Conservation (phyloP, 306 rosid genomes). For the Vicia sativa region DNA sequence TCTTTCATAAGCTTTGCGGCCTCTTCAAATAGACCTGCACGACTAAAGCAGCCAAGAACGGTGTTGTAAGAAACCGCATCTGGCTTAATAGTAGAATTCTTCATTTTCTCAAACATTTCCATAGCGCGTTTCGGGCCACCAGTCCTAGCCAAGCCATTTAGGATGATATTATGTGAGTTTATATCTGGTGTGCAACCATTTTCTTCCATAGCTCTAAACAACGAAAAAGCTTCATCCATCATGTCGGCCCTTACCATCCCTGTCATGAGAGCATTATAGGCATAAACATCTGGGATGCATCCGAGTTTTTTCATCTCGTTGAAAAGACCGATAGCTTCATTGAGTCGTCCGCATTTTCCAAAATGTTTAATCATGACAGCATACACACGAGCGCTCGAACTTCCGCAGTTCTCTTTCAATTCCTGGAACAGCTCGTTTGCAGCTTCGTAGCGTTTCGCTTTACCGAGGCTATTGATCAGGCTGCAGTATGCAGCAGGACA, state of each 20-base stretch:
- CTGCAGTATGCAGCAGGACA: constrained; percentile 98
- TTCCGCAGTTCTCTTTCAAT: constrained; percentile 85
- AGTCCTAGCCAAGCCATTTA: constrained; percentile 73
- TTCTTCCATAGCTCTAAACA: constrained; percentile 80
- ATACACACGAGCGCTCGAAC: constrained; percentile 88
- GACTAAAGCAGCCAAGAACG: constrained; percentile 78
- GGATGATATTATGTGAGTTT: constrained; percentile 80
- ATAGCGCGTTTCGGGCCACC: constrained; percentile 79
- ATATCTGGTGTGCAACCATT: constrained; percentile 73
- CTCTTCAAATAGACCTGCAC: constrained; percentile 92
- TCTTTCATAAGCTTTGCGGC: constrained; percentile 91
- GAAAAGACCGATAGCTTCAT: constrained; percentile 75
- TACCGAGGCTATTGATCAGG: constrained; percentile 88
- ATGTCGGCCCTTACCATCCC: constrained; percentile 83
- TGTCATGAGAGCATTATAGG: constrained; percentile 94
- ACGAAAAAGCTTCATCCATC: constrained; percentile 74
- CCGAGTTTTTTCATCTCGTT: constrained; percentile 84
- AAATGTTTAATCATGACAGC: constrained; percentile 96
- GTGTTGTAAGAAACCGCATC: constrained; percentile 91
- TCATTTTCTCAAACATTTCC: constrained; percentile 78
- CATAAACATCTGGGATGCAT: constrained; percentile 78
- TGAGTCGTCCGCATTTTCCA: constrained; percentile 79
- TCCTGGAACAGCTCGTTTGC: constrained; percentile 91
- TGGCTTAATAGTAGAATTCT: constrained; percentile 59
- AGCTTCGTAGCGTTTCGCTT: constrained; percentile 85